A percentile compares a stretch with the other conserved stretches of the same genome.
Conservation (phyloP, 495 filamentous ascomycete genomes). For the Elaphomyces granulatus region DNA sequence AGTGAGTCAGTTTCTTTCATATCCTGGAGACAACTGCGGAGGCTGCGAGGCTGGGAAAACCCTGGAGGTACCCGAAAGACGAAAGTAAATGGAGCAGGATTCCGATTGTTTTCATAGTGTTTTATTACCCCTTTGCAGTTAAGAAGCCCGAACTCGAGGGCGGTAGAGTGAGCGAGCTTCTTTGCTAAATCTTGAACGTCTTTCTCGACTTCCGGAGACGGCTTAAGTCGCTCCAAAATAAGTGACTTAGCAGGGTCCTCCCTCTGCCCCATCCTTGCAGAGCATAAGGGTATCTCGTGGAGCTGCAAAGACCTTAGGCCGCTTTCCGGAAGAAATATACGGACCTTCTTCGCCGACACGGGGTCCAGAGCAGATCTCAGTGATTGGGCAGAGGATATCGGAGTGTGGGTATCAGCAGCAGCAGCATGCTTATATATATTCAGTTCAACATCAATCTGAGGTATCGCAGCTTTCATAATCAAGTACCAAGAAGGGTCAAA, state of each 20-base stretch:
- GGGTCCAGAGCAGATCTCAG: slow-evolving; percentile 5
- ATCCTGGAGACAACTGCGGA: slow-evolving; percentile 10
- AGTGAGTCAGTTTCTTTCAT: slow-evolving; percentile 4
- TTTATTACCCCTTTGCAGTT: slow-evolving; percentile 26
- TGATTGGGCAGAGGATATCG: slow-evolving; percentile 1
- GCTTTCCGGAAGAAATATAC: slow-evolving; percentile 12
- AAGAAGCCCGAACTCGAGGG: slow-evolving; percentile 34
- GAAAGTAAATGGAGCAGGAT: slow-evolving; percentile 3
- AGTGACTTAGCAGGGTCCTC: too few relatives aligned
- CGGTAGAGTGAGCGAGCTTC: slow-evolving; percentile 21
- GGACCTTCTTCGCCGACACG: slow-evolving; percentile 1
- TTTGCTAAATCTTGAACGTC: slow-evolving; percentile 29
- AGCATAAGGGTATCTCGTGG: slow-evolving; percentile 9
- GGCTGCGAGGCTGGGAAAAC: slow-evolving; percentile 10
- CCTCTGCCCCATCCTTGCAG: slow-evolving; percentile 4
- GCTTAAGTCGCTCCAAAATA: slow-evolving; percentile 4
- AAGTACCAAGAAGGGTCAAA: slow-evolving; percentile 18
- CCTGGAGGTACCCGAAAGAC: slow-evolving; percentile 9
- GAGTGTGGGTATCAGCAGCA: slow-evolving; percentile 1
- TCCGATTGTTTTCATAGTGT: background rate
- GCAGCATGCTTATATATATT: slow-evolving; percentile 1
- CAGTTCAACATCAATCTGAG: slow-evolving; percentile 10
- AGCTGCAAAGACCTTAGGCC: slow-evolving; percentile 3
- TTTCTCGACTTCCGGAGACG: slow-evolving; percentile 7
- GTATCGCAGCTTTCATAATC: slow-evolving; percentile 8